These are phyloP conservation scores for Schoenoplectus tabernaemontani DNA, from an alignment of 202 grass and related monocot species.

Conservation along the genomic window DNA sequence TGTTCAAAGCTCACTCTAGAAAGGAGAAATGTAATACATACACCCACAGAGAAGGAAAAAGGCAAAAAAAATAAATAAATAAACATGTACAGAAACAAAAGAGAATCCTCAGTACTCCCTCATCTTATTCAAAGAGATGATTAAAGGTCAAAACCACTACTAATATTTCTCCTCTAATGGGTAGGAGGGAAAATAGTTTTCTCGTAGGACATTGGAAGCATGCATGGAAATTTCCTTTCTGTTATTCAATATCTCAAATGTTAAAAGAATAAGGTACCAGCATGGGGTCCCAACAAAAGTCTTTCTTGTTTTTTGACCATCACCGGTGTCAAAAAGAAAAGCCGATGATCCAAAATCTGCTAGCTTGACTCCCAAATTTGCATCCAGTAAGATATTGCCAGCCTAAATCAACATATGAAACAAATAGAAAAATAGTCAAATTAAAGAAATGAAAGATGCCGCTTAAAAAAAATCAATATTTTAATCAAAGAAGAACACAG, in stretches of 20 bases:
- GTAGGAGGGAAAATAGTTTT: not conserved
- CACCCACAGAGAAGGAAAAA: not conserved
- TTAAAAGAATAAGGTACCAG: conserved; percentile 33
- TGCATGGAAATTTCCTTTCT: not conserved
- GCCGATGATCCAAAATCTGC: conserved; percentile 84
- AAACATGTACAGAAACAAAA: not conserved
- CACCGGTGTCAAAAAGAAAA: conserved; percentile 80
- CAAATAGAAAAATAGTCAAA: not conserved
- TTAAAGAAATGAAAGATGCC: not conserved
- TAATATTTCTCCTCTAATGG: not conserved
- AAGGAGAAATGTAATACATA: not conserved
- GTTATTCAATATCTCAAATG: not conserved
- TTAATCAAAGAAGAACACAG: not conserved
- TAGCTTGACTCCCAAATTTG: conserved; percentile 63
- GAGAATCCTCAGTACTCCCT: not conserved
- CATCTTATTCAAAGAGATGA: not conserved
- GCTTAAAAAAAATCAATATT: not conserved
- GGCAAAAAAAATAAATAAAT: too few species aligned
- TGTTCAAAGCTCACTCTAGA: not conserved
- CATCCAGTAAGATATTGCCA: conserved; percentile 87
- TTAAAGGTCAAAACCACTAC: not conserved
- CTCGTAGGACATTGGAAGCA: not conserved
- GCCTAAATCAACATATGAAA: conserved; percentile 36
- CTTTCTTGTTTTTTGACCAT: conserved; percentile 65
- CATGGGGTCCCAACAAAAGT: conserved; percentile 93